These are phyloP conservation scores for Lolium perenne DNA, from an alignment of 176 grass and related monocot genomes.

Conservation along the genomic window DNA sequence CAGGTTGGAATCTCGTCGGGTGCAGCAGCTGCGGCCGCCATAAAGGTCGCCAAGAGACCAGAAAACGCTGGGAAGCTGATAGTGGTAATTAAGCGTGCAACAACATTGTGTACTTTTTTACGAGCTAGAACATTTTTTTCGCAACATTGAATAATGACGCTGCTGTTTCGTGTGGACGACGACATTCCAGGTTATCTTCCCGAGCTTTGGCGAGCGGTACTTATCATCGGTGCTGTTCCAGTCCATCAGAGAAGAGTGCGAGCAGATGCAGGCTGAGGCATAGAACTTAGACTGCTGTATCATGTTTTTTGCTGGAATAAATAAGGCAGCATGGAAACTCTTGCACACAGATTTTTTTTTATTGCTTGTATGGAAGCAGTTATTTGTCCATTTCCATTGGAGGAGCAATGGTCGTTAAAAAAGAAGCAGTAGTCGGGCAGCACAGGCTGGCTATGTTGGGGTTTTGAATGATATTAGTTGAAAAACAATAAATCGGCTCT, in stretches of 20 bases:
- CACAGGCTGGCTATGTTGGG: no score
- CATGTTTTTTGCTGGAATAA: neutral
- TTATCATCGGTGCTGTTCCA: constrained; percentile 83
- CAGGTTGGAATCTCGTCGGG: constrained; percentile 98
- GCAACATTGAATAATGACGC: neutral
- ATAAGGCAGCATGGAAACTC: neutral
- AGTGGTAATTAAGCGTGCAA: constrained; percentile 46
- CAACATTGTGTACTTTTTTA: neutral
- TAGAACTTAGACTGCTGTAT: constrained; percentile 36
- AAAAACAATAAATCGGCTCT: no score
- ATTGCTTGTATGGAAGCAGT: neutral
- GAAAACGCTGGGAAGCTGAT: constrained; percentile 96
- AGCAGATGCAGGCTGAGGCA: constrained; percentile 87
- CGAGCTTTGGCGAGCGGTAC: constrained; percentile 97
- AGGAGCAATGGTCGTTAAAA: neutral
- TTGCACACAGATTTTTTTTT: neutral
- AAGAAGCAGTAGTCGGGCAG: neutral
- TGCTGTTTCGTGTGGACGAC: neutral
- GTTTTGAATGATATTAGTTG: no score
- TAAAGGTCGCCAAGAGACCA: constrained; percentile 80
- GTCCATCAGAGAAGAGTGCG: constrained; percentile 83
- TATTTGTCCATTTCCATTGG: neutral
- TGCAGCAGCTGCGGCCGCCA: constrained; percentile 78
- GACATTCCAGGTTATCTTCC: constrained; percentile 71
- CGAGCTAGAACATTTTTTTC: neutral